phyloP scores from a whole-genome alignment of 2,329 filamentous ascomycete genomes.

The Podosphaera xanthii region DNA sequence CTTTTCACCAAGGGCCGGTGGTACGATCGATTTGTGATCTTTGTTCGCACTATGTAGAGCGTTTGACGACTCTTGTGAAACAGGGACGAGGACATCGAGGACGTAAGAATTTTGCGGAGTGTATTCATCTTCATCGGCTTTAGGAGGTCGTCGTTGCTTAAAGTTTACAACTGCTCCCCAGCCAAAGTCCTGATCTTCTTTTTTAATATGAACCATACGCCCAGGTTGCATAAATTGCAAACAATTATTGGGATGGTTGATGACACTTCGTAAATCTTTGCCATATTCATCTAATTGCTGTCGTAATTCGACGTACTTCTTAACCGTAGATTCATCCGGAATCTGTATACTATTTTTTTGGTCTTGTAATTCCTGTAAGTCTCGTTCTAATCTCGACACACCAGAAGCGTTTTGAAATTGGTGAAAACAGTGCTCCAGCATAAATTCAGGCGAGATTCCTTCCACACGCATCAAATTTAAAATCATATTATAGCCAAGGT shows the following conservation, averaged over 20 bases:
- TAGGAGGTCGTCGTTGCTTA: constrained; percentile 38
- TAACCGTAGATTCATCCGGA: constrained; percentile 66
- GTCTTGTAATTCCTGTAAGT: constrained; percentile 55
- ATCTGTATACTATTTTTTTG: constrained; percentile 54
- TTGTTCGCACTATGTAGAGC: constrained; percentile 38
- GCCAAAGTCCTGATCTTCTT: constrained; percentile 62
- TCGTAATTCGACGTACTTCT: constrained; percentile 81
- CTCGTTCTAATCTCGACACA: constrained; percentile 62
- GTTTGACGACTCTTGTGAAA: constrained; percentile 29
- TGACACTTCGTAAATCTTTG: constrained; percentile 74
- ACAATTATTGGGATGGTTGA: constrained; percentile 77
- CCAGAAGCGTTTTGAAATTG: constrained; percentile 93
- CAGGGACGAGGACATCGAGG: constrained; percentile 55
- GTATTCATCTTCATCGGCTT: constrained; percentile 40
- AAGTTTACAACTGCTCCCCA: constrained; percentile 80
- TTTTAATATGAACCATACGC: constrained; percentile 69
- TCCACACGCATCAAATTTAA: constrained; percentile 92
- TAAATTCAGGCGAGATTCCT: constrained; percentile 94
- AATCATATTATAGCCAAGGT: constrained; percentile 98
- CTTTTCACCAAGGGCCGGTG: constrained; percentile 37
- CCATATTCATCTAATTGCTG: constrained; percentile 66
- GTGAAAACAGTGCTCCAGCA: constrained; percentile 96
- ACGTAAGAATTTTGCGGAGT: constrained; percentile 57
- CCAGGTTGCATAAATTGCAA: constrained; percentile 67
- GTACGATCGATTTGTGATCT: constrained; percentile 36